phyloP scores from a whole-genome alignment of 2,329 filamentous ascomycete genomes.

The Aspergillus calidoustus region DNA sequence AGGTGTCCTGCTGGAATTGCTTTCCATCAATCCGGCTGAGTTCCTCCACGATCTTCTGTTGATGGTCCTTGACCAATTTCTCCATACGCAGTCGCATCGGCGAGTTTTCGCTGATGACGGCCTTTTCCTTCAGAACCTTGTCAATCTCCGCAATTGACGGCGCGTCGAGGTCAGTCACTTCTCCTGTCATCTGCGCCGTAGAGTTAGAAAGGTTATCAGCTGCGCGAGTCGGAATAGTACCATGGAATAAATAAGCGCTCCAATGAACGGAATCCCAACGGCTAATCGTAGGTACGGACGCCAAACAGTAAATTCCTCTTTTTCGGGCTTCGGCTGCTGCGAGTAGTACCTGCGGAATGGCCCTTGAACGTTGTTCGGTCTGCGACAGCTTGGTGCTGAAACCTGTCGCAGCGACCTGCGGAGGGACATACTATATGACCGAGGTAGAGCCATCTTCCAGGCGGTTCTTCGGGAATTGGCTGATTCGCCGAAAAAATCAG shows the following conservation, averaged over 20 bases:
- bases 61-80: constrained; percentile 90
- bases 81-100: constrained; percentile 99
- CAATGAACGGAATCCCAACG: constrained; percentile 55
- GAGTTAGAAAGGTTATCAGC: constrained; percentile 12
- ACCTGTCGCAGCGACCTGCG: constrained; percentile 38
- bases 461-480: constrained; percentile 19
- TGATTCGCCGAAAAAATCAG: constrained; percentile 23
- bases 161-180: constrained; percentile 44
- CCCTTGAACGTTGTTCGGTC: constrained; percentile 23
- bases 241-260: constrained; percentile 57
- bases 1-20: constrained; percentile 81
- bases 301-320: constrained; percentile 44
- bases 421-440: constrained; percentile 37
- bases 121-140: constrained; percentile 76
- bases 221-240: constrained; percentile 33
- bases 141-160: constrained; percentile 84
- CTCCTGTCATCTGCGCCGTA: constrained; percentile 38
- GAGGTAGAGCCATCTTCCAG: constrained; percentile 38
- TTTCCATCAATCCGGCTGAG: constrained; percentile 83
- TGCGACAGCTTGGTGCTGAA: constrained; percentile 29
- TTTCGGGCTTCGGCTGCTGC: constrained; percentile 24
- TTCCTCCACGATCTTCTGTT: constrained; percentile 81
- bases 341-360: constrained; percentile 18
- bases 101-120: constrained; percentile 73
- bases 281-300: constrained; percentile 54